phyloP scores from a whole-genome alignment of 148 eudicot species.

The Camellia sinensis region DNA sequence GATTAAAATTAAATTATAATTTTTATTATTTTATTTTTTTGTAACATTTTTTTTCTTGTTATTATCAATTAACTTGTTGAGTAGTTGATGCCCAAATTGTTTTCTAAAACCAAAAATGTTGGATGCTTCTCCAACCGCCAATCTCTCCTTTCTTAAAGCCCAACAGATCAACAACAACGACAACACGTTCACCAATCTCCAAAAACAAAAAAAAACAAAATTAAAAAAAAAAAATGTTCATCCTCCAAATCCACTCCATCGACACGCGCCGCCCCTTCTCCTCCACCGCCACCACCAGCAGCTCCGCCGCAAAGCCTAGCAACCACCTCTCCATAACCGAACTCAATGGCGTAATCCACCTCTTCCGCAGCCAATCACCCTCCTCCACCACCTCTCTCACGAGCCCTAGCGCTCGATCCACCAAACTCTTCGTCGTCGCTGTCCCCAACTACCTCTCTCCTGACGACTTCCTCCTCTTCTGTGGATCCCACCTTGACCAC shows the following conservation, averaged over 20 bases:
- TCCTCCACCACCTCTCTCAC: slow-evolving; percentile 33
- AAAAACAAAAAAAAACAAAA: background rate
- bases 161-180: too few relatives aligned
- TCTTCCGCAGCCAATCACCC: slow-evolving; percentile 52
- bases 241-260: slow-evolving; percentile 63
- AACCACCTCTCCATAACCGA: slow-evolving; percentile 35
- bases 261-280: slow-evolving; percentile 50
- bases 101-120: too few relatives aligned
- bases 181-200: background rate
- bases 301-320: slow-evolving; percentile 32
- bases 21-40: too few relatives aligned
- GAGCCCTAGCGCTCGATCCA: slow-evolving; percentile 37
- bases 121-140: too few relatives aligned
- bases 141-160: background rate
- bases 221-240: slow-evolving; percentile 41
- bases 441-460: slow-evolving; percentile 76
- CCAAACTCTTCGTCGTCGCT: slow-evolving; percentile 62
- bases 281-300: slow-evolving; percentile 20
- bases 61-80: too few relatives aligned
- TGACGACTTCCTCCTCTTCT: slow-evolving; percentile 66
- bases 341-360: slow-evolving; percentile 66
- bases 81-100: too few relatives aligned
- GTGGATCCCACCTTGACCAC: slow-evolving; percentile 43
- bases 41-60: too few relatives aligned
- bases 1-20: too few relatives aligned